A percentile compares a stretch with the other conserved stretches of the same genome.
phyloP scores from a whole-genome alignment of 805 yeast species.

The Metschnikowia bowlesiae region DNA sequence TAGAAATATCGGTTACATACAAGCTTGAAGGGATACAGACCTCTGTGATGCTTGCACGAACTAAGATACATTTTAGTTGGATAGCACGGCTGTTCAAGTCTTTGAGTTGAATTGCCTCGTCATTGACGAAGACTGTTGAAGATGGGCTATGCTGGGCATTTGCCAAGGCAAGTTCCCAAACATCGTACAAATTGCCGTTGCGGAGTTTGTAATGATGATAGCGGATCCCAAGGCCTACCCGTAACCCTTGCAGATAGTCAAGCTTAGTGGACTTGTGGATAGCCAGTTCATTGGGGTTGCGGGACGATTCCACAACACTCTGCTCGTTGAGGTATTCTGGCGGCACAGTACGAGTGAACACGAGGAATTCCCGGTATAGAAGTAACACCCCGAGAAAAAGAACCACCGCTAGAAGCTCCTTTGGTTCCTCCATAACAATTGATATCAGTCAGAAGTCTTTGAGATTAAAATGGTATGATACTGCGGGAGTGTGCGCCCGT shows the following conservation, averaged over 20 bases:
- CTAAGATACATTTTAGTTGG: slow-evolving; percentile 18
- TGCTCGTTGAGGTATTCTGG: slow-evolving; percentile 59
- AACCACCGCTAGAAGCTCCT: slow-evolving; percentile 15
- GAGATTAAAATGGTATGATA: background rate
- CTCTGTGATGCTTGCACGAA: slow-evolving; percentile 25
- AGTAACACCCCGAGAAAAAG: slow-evolving; percentile 15
- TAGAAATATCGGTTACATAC: slow-evolving; percentile 14
- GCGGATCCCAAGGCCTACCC: slow-evolving; percentile 65
- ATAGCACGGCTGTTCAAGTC: slow-evolving; percentile 28
- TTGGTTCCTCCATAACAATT: slow-evolving; percentile 11
- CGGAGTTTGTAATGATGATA: slow-evolving; percentile 58
- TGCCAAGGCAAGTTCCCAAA: slow-evolving; percentile 53
- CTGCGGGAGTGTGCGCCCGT: background rate
- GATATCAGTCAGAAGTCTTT: background rate
- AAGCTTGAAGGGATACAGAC: slow-evolving; percentile 18
- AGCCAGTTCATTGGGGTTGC: slow-evolving; percentile 69
- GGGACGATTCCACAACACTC: slow-evolving; percentile 58
- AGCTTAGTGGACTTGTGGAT: slow-evolving; percentile 69
- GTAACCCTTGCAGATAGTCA: slow-evolving; percentile 65
- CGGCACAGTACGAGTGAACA: slow-evolving; percentile 50
- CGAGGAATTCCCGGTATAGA: slow-evolving; percentile 23
- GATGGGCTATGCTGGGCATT: slow-evolving; percentile 21
- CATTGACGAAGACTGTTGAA: slow-evolving; percentile 18
- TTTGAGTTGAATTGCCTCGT: slow-evolving; percentile 15
- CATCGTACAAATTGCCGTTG: slow-evolving; percentile 70